Percentiles rank a stretch among this genome's conserved stretches.
These are phyloP conservation scores for Stagonosporopsis chrysanthemi DNA, from an alignment of 2,329 filamentous ascomycete species.

Conservation along the genomic window DNA sequence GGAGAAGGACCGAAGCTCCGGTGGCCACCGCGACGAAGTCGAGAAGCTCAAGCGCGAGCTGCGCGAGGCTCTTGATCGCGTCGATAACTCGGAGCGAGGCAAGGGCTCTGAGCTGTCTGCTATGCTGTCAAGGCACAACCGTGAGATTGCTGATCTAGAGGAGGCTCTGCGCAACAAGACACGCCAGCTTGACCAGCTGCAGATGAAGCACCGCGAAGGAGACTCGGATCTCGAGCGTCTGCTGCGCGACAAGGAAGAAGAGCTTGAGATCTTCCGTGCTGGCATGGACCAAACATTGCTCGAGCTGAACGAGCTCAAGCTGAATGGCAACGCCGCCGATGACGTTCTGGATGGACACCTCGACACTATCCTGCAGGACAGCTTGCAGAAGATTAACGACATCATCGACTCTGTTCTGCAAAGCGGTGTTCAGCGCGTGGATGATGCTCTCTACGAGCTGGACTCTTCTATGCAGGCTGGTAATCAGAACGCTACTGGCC, in stretches of 20 bases:
- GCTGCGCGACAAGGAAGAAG: slow-evolving; percentile 93
- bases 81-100: slow-evolving; percentile 88
- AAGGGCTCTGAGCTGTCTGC: slow-evolving; percentile 96
- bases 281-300: slow-evolving; percentile 96
- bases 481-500: slow-evolving; percentile 95
- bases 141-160: slow-evolving; percentile 95
- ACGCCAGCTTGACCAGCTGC: slow-evolving; percentile 82
- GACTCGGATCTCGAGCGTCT: slow-evolving; percentile 85
- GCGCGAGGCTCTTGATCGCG: slow-evolving; percentile 87
- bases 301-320: slow-evolving; percentile 86
- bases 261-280: slow-evolving; percentile 96
- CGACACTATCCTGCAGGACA: slow-evolving; percentile 84
- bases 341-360: slow-evolving; percentile 87
- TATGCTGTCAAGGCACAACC: slow-evolving; percentile 94
- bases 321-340: slow-evolving; percentile 69
- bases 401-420: slow-evolving; percentile 97
- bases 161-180: slow-evolving; percentile 89
- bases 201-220: slow-evolving; percentile 78
- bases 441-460: slow-evolving; percentile 95
- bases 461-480: slow-evolving; percentile 98
- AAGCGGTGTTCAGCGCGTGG: slow-evolving; percentile 88
- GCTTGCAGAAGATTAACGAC: slow-evolving; percentile 92
- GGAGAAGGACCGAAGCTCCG: slow-evolving; percentile 86
- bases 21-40: slow-evolving; percentile 88
- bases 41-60: slow-evolving; percentile 95